Evolutionary conservation across 306 rosid genomes (phyloP), one percentile per base, ranked within the genome.

Genomic region (Carpinus viminea): DNA sequence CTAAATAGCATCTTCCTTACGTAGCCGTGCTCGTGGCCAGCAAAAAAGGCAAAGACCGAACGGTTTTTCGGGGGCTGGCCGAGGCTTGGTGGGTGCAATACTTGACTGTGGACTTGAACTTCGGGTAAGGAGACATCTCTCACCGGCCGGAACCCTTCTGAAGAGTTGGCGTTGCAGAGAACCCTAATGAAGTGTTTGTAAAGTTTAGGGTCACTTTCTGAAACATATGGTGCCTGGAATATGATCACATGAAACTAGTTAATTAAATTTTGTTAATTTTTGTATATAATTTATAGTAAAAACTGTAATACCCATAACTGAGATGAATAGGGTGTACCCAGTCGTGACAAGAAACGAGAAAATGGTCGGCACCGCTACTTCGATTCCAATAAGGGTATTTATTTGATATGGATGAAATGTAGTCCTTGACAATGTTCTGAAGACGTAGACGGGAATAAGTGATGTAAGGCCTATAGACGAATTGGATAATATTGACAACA

Each of bases 301-400:
- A 54, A 3, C 9, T 8, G 2, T 8, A 20, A 31, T 31, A 31
- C 34, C 3, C 34, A 2, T 31, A 31, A 31, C 34, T 31, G 34
- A 31, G 34, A 31, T 31, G 34, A 20, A 9, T 18, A 68, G 56
- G 17, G 10, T 56, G 26, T 41, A 71, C 81, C 83, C 83, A 83
- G 31, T 83, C 83, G 9, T 83, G 83, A 83, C 81, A 83, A 65
- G 81, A 83, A 9, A 78, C 66, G 4, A 78, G 16, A 69, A 82
- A 78, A 74, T 77, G 85, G 75, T 82, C 82, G 54, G 79, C 79
- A 1, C 79, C 82, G 0, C 4, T 38, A 31, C 79, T 73, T 34
- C 8, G 41, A 4, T 82, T 78, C 82, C 79, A 82, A 21, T 20
- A 80, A 1, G 83, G 79, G 57, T 80, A 46, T 45, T 68, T 74